These are phyloP conservation scores for Suillus luteus DNA, from an alignment of 768 basidiomycete genomes.

Conservation along the genomic window DNA sequence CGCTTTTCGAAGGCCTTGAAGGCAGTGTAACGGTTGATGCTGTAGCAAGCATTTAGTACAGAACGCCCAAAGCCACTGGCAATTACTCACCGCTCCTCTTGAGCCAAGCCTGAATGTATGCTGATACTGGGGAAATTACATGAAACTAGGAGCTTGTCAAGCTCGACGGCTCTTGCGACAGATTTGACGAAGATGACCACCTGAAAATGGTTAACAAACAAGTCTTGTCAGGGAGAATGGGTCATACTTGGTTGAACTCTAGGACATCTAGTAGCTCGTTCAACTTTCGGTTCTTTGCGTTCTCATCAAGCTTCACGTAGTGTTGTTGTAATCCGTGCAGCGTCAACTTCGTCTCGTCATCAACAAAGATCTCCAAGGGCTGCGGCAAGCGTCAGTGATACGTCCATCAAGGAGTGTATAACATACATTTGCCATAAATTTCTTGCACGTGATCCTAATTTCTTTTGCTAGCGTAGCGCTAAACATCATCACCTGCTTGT, in stretches of 20 bases:
- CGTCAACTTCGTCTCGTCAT: conserved; percentile 98
- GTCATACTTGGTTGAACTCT: conserved; percentile 92
- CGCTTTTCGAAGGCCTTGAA: conserved; percentile 99
- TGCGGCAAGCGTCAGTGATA: conserved; percentile 31
- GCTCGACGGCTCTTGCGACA: conserved; percentile 92
- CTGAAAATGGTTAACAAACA: conserved; percentile 41
- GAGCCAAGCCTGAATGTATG: conserved; percentile 92
- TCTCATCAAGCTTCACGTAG: conserved; percentile 96
- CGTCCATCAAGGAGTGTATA: neutral
- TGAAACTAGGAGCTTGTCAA: conserved; percentile 93
- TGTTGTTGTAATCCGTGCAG: conserved; percentile 98
- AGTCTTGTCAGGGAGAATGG: neutral
- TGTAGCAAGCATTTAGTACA: conserved; percentile 31
- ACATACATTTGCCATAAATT: conserved; percentile 98
- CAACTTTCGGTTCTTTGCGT: conserved; percentile 93
- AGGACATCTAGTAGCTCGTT: conserved; percentile 94
- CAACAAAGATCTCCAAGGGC: conserved; percentile 99
- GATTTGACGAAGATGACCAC: conserved; percentile 99
- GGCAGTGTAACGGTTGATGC: conserved; percentile 92
- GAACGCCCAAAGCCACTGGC: neutral
- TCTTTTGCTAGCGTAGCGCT: conserved; percentile 98
- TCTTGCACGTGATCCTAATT: conserved; percentile 96
- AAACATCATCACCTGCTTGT: conserved; percentile 99
- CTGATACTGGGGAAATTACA: conserved; percentile 99
- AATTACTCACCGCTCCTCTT: conserved; percentile 89